A percentile compares a stretch with the other conserved stretches of the same genome.
phyloP scores from a whole-genome alignment of 2,329 filamentous ascomycete species.

The Clonostachys byssicola region DNA sequence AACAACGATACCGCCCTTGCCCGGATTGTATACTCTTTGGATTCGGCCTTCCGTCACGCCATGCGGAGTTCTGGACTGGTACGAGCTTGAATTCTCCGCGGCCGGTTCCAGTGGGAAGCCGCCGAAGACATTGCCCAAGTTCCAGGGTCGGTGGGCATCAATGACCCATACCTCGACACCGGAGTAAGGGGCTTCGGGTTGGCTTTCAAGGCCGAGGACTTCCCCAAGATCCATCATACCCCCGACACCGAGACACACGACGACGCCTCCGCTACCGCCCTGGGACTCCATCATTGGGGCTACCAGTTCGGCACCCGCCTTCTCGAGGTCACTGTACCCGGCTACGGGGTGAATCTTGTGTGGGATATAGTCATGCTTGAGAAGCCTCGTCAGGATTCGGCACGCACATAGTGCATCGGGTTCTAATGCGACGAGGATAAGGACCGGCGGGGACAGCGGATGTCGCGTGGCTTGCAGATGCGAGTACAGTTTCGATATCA shows the following conservation, averaged over 20 bases:
- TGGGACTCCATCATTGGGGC: slow-evolving; percentile 80
- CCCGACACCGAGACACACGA: slow-evolving; percentile 89
- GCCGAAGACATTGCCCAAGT: slow-evolving; percentile 88
- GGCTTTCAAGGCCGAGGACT: slow-evolving; percentile 65
- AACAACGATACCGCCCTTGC: slow-evolving; percentile 84
- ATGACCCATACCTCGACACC: slow-evolving; percentile 96
- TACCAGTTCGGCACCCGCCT: slow-evolving; percentile 74
- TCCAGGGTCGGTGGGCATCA: slow-evolving; percentile 90
- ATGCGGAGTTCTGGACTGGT: slow-evolving; percentile 46
- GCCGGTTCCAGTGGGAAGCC: slow-evolving; percentile 56
- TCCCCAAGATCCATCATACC: slow-evolving; percentile 85
- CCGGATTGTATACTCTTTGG: slow-evolving; percentile 66
- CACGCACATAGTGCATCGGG: slow-evolving; percentile 94
- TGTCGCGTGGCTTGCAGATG: slow-evolving; percentile 85
- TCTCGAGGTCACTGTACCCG: slow-evolving; percentile 85
- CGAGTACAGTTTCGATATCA: slow-evolving; percentile 87
- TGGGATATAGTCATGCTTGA: slow-evolving; percentile 95
- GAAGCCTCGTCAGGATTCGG: slow-evolving; percentile 85
- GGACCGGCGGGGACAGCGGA: slow-evolving; percentile 83
- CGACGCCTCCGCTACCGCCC: slow-evolving; percentile 82
- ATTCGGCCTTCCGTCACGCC: slow-evolving; percentile 75
- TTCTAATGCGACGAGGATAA: slow-evolving; percentile 89
- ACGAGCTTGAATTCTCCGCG: slow-evolving; percentile 38
- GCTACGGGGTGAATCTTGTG: slow-evolving; percentile 96
- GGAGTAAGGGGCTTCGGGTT: slow-evolving; percentile 66